Evolutionary conservation across 768 basidiomycete species (phyloP), one percentile per base, ranked within the genome.

Genomic region (Tulasnella sp.): DNA sequence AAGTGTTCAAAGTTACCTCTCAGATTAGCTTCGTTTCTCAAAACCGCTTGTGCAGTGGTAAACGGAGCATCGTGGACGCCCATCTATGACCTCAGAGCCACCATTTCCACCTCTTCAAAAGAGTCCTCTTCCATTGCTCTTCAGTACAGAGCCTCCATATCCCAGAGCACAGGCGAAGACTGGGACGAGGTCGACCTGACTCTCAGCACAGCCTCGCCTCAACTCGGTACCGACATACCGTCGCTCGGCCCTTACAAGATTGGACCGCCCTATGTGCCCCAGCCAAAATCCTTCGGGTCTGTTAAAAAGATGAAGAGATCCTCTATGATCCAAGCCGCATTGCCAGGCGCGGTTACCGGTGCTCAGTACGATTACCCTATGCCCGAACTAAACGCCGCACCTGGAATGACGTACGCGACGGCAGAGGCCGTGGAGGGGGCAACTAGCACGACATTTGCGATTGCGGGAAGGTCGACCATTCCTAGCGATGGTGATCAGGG

Each of bases 71-170:
- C 82, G 32, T 91, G 90, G 90, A 82, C 82, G 23, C 88, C 90
- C 2, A 86, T 85, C 3, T 91, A 91, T 80, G 90, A 91, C 79
- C 85, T 91, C 0, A 87, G 89, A 78, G 89, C 89, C 2, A 85
- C 84, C 0, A 88, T 86, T 26, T 81, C 29, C 82, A 86, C 75
- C 82, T 84, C 78, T 16, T 87, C 87, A 0, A 85, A 87, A 77
- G 69, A 70, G 20, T 32, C 40, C 55, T 70, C 61, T 39, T 57
- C 70, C 51, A 35, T 74, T 40, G n/a, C 61, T 48, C 70, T 81
- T 70, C 67, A 79, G 44, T 81, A 81, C 70, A 73, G 79, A 61
- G 79, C 81, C 20, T 75, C 79, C 72, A 81, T 81, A 70, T 70
- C 73, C 5, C 80, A 81, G 67, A 69, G 73, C 4, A 81, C 81